Percentiles rank a stretch among this genome's conserved stretches.
Evolutionary conservation across 768 basidiomycete species (phyloP).

Genomic region (Rhizopogon vinicolor): DNA sequence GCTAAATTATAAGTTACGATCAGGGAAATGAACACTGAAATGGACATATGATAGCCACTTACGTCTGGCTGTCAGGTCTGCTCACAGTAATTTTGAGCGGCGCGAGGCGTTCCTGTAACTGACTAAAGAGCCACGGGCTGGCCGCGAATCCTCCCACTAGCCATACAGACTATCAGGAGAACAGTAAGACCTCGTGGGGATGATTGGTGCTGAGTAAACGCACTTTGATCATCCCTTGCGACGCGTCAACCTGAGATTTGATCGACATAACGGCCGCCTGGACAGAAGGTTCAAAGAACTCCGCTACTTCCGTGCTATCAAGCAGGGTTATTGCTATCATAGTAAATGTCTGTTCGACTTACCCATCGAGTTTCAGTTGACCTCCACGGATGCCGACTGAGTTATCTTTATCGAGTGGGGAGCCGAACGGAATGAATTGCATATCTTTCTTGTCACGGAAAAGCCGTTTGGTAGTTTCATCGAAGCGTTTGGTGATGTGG

Average conservation of each 20-base stretch:
- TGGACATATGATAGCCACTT: slow-evolving; percentile 16
- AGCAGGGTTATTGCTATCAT: slow-evolving; percentile 1
- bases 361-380: slow-evolving; percentile 70
- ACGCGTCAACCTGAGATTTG: slow-evolving; percentile 64
- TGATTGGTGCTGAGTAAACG: slow-evolving; percentile 1
- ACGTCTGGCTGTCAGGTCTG: slow-evolving; percentile 80
- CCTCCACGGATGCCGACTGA: slow-evolving; percentile 69
- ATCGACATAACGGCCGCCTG: slow-evolving; percentile 69
- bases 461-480: slow-evolving; percentile 77
- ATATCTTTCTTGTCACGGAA: slow-evolving; percentile 65
- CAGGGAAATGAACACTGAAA: slow-evolving; percentile 2
- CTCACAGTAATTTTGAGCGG: slow-evolving; percentile 57
- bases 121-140: slow-evolving; percentile 74
- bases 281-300: slow-evolving; percentile 76
- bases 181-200: neutral
- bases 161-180: slow-evolving; percentile 60
- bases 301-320: slow-evolving; percentile 48
- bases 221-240: slow-evolving; percentile 64
- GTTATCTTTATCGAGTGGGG: slow-evolving; percentile 70
- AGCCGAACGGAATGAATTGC: slow-evolving; percentile 75
- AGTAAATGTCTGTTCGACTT: slow-evolving; percentile 23
- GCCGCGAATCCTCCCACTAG: slow-evolving; percentile 82
- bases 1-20: slow-evolving; percentile 30
- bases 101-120: slow-evolving; percentile 65
- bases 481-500: slow-evolving; percentile 76